Evolutionary conservation across 1,139 yeast genomes (phyloP).

Genomic region (Geotrichum carabidarum): DNA sequence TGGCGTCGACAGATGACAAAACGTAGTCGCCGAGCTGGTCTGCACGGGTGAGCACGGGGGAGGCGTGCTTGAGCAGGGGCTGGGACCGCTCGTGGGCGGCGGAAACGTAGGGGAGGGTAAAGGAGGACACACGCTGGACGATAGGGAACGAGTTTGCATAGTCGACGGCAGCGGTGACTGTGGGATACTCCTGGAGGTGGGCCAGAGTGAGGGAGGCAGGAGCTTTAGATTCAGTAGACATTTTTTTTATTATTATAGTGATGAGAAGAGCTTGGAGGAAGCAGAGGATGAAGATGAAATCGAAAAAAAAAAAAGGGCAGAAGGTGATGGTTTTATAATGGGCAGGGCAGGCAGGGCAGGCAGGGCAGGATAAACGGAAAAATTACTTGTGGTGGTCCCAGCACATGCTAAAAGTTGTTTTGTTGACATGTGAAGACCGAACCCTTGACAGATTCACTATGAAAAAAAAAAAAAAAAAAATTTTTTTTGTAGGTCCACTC

Average conservation of each 20-base stretch:
- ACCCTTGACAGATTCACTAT: no score
- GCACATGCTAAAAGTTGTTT: no score
- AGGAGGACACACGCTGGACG: slow-evolving; percentile 53
- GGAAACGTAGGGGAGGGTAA: slow-evolving; percentile 53
- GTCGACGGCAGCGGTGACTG: slow-evolving; percentile 56
- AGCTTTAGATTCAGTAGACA: background rate
- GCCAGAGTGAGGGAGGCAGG: slow-evolving; percentile 34
- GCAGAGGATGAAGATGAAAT: background rate
- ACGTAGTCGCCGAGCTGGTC: slow-evolving; percentile 38
- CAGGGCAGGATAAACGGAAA: no score
- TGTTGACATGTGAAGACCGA: no score
- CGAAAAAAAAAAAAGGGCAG: background rate
- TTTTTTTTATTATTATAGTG: background rate
- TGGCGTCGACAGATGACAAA: slow-evolving; percentile 34
- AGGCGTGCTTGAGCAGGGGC: slow-evolving; percentile 33
- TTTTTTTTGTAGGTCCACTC: no score
- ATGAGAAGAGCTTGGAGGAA: background rate
- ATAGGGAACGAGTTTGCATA: slow-evolving; percentile 57
- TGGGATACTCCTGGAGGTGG: slow-evolving; percentile 50
- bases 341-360: no score
- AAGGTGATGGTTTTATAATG: background rate
- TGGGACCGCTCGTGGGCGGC: slow-evolving; percentile 38
- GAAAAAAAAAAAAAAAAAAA: no score
- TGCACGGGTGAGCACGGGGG: slow-evolving; percentile 33
- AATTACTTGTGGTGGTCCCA: no score